Conservation (phyloP, 352 stramenopile genomes). For the Pythium dissimile region DNA sequence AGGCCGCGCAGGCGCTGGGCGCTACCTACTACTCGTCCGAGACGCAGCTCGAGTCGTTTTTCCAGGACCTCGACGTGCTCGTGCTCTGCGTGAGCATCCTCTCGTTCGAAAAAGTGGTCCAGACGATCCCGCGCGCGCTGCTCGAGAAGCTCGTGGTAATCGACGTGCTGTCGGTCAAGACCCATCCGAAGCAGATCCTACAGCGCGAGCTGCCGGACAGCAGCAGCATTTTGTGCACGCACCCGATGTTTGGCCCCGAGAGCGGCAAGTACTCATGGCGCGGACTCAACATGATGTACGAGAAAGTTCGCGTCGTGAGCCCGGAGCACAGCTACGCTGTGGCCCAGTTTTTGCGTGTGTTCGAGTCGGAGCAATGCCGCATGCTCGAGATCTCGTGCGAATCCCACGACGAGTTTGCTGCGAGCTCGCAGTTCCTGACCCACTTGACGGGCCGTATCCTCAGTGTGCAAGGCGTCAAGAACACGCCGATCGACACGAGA, state of each 20-base stretch:
- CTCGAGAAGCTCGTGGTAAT: constrained; percentile 92
- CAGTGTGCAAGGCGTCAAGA: constrained; percentile 79
- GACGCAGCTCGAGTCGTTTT: constrained; percentile 87
- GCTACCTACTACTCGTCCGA: constrained; percentile 56
- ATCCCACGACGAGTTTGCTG: constrained; percentile 94
- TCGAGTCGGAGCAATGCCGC: constrained; percentile 94
- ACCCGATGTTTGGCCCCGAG: constrained; percentile 98
- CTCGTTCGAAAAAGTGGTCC: constrained; percentile 69
- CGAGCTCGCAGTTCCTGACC: constrained; percentile 98
- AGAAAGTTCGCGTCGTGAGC: constrained; percentile 85
- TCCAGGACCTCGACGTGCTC: constrained; percentile 92
- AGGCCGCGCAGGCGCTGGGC: constrained; percentile 42
- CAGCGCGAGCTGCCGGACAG: constrained; percentile 86
- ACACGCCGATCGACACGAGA: constrained; percentile 95
- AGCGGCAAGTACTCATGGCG: constrained; percentile 94
- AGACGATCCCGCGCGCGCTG: constrained; percentile 56
- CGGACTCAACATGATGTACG: constrained; percentile 95
- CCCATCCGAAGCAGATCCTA: constrained; percentile 93
- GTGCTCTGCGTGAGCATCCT: constrained; percentile 87
- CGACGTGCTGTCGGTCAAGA: constrained; percentile 98
- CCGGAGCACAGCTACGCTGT: constrained; percentile 63
- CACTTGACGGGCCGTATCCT: constrained; percentile 97
- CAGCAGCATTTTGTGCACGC: constrained; percentile 94
- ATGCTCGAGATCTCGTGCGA: constrained; percentile 97
- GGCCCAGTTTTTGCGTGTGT: constrained; percentile 93